Evolutionary conservation across 2,329 filamentous ascomycete species (phyloP), one percentile per base, ranked within the genome.

Genomic region (Colletotrichum sp.): DNA sequence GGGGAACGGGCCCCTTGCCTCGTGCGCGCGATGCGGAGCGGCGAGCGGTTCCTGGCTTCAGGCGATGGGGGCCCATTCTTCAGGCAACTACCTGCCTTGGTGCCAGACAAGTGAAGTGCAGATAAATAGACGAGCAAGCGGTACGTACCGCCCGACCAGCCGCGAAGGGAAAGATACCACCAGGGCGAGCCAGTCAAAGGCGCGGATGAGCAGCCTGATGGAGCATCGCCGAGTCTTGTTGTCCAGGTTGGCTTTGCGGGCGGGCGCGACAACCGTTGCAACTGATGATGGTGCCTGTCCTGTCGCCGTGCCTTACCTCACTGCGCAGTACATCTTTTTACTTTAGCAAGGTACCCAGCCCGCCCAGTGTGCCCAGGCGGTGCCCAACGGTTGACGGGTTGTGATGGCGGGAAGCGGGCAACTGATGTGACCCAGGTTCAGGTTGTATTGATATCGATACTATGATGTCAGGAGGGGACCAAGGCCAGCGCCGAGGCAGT

Each of bases 1-100:
- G 73, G 73, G 32, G 73, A 73, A 72, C 55, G 32, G 70, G 22
- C 73, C 70, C 73, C 73, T 75, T 75, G 73, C 73, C 73, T 75
- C 70, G 70, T 75, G 73, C 70, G 70, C 70, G 63, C 44, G 72
- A 68, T 73, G 73, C 57, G 73, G 70, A 75, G 64, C 64, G 70
- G 73, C 72, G 70, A 75, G 64, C 64, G 70, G 73, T 75, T 73
- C 70, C 70, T 73, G 70, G 70, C 70, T 75, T 68, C 25, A 75
- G 69, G 72, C 63, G 27, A 61, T 61, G 30, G 28, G 44, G 25
- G 19, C 22, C 27, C 32, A 52, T 28, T 44, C 22, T 55, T 22
- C 64, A 16, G 34, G 36, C 12, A 36, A 22, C 28, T 39, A 44
- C 52, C 25, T 48, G 63, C n/a, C 34, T n/a, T 61, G 27, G 59